These are phyloP conservation scores for Noccaea caerulescens DNA, from an alignment of 345 rosid species.

Conservation along the genomic window DNA sequence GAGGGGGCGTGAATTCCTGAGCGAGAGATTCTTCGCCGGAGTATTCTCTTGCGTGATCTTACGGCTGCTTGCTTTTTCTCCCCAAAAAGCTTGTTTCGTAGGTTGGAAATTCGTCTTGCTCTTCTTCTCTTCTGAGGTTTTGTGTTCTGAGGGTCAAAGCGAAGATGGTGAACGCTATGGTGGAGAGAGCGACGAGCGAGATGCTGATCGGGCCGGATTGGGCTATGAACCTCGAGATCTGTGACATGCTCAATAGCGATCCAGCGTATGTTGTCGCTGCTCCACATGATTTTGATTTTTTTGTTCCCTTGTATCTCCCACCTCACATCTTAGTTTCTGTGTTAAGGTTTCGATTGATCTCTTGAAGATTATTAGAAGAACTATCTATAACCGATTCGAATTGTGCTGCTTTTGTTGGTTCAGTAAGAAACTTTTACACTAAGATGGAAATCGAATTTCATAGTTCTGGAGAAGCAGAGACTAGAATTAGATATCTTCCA, in stretches of 20 bases:
- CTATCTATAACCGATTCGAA: neutral
- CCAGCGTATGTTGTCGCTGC: conserved; percentile 61
- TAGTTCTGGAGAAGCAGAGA: conserved; percentile 12
- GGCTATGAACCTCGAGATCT: conserved; percentile 99
- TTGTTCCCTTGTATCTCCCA: conserved; percentile 14
- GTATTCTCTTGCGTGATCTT: conserved; percentile 44
- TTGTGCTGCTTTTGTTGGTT: conserved; percentile 12
- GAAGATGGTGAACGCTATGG: conserved; percentile 96
- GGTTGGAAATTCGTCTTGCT: conserved; percentile 1
- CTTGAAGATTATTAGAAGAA: neutral
- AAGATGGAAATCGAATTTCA: conserved; percentile 22
- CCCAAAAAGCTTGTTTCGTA: conserved; percentile 18
- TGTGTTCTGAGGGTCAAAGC: conserved; percentile 24
- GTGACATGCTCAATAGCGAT: conserved; percentile 93
- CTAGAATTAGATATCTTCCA: conserved; percentile 4
- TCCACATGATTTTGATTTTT: conserved; percentile 26
- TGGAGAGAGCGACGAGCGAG: conserved; percentile 98
- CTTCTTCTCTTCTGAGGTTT: conserved; percentile 24
- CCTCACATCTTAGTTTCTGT: neutral
- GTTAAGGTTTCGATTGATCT: neutral
- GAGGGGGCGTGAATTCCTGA: conserved; percentile 37
- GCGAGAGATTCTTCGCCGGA: conserved; percentile 50
- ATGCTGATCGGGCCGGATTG: conserved; percentile 99
- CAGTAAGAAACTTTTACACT: conserved; percentile 13
- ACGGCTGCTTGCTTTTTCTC: conserved; percentile 38